Evolutionary conservation across 495 filamentous ascomycete genomes (phyloP), one percentile per base, ranked within the genome.

Genomic region (Penicillium dipodomyicola): DNA sequence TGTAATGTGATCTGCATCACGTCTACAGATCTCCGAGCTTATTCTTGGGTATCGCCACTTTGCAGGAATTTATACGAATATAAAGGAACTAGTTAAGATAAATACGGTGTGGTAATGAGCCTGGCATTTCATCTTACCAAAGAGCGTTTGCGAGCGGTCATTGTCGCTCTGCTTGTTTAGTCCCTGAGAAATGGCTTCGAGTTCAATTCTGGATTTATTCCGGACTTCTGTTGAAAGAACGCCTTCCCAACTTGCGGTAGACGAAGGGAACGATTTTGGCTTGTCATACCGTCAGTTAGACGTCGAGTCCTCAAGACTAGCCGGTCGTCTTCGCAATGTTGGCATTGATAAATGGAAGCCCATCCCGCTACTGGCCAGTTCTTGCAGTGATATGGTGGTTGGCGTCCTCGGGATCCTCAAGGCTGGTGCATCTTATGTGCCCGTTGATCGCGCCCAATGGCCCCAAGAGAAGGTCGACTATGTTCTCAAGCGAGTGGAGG

Each of bases 391-490:
- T 20, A 59, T 63, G 57, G 52, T 67, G 22, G 43, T 57, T 7
- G 51, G 39, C 32, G 25, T 64, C 17, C 25, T 67, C 15, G 67
- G 59, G 2, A 50, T 67, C 20, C 30, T 67, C 4, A 56, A 52
- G 32, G 46, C 56, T 23, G 60, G 67, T 27, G 67, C 62, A 6
- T 60, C 59, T 47, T 70, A 65, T 52, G 65, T 67, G 9, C 67
- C 67, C 32, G 57, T 70, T 14, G 67, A 70, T 39, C 25, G 59
- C 30, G 60, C 61, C 35, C 50, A 50, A 32, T 70, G 67, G 67
- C 51, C 52, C 14, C n/a, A 57, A 39, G 64, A 67, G 4, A 51
- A 54, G 9, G 61, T 63, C 22, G n/a, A 59, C 6, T 40, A 55
- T 15, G 59, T 64, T 17, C 29, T 69, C 9, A 27, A 27, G 14